Evolutionary conservation across 2,329 filamentous ascomycete species (phyloP).

Genomic region (Fusarium zealandicum): DNA sequence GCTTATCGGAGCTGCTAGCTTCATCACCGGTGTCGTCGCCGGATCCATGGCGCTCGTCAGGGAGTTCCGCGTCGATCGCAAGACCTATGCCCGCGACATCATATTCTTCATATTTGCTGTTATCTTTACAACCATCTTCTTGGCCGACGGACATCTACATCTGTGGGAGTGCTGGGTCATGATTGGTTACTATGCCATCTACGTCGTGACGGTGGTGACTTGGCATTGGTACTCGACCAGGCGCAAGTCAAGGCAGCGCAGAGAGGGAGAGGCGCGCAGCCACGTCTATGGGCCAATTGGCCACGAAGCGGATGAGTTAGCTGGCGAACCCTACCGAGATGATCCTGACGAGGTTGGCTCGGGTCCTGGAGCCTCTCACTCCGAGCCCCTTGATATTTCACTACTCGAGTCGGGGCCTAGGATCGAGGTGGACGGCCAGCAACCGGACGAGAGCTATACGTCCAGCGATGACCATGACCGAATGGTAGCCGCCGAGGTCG

Average conservation of each 20-base stretch:
- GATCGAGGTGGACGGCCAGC: constrained; percentile 55
- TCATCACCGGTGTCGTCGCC: constrained; percentile 95
- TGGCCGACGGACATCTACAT: constrained; percentile 83
- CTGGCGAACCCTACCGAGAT: constrained; percentile 68
- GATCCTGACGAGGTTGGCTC: constrained; percentile 53
- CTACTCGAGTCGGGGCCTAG: constrained; percentile 55
- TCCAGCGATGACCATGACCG: constrained; percentile 63
- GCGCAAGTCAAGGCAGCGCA: constrained; percentile 64
- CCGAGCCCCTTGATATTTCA: constrained; percentile 48
- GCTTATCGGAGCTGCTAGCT: constrained; percentile 90
- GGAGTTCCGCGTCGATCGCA: constrained; percentile 89
- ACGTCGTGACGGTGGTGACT: constrained; percentile 84
- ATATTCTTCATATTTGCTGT: constrained; percentile 90
- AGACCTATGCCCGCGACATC: constrained; percentile 90
- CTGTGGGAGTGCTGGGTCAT: constrained; percentile 91
- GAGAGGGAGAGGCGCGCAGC: constrained; percentile 75
- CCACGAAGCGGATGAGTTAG: constrained; percentile 60
- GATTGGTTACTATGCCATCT: constrained; percentile 90
- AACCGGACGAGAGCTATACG: constrained; percentile 55
- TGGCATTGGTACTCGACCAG: constrained; percentile 89
- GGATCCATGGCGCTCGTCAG: constrained; percentile 97
- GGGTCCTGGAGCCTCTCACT: constrained; percentile 19
- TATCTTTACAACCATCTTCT: constrained; percentile 83
- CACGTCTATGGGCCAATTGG: constrained; percentile 70
- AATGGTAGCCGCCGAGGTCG: constrained; percentile 80